Conservation (phyloP, 2,329 filamentous ascomycete genomes). For the Trichoderma afroharzianum region DNA sequence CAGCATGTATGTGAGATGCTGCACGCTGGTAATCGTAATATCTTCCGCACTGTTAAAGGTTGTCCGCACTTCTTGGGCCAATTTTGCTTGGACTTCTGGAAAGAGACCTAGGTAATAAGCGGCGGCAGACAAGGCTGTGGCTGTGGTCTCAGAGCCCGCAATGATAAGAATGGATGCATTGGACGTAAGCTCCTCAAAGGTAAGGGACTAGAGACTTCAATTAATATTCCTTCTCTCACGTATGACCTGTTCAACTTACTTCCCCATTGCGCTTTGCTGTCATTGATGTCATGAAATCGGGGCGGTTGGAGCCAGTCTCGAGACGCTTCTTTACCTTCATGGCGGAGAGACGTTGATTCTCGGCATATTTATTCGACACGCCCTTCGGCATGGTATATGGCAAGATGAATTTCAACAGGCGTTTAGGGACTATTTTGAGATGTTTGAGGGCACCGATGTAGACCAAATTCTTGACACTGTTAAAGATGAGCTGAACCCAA, state of each 20-base stretch:
- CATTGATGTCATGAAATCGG: constrained; percentile 16
- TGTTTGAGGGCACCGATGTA: neutral
- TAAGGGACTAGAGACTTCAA: neutral
- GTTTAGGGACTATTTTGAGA: neutral
- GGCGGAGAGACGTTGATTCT: constrained; percentile 1
- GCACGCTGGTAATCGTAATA: constrained; percentile 17
- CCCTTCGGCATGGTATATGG: neutral
- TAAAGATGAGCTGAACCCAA: constrained; percentile 27
- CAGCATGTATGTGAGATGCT: constrained; percentile 40
- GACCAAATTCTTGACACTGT: constrained; percentile 3
- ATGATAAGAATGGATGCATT: constrained; percentile 23
- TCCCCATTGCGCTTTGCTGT: neutral
- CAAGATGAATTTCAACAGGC: neutral
- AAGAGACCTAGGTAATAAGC: constrained; percentile 30
- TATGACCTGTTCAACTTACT: neutral
- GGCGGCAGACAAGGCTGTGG: constrained; percentile 27
- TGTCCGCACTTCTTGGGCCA: constrained; percentile 33
- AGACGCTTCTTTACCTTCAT: constrained; percentile 14
- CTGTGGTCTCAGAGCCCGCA: constrained; percentile 34
- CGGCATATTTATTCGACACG: neutral
- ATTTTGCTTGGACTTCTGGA: constrained; percentile 27
- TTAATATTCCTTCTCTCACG: neutral
- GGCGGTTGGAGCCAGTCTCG: neutral
- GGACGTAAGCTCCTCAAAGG: constrained; percentile 17
- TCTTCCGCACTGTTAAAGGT: constrained; percentile 16